These are phyloP conservation scores for Metschnikowia amazonensis DNA, from an alignment of 805 yeast genomes.

Conservation along the genomic window DNA sequence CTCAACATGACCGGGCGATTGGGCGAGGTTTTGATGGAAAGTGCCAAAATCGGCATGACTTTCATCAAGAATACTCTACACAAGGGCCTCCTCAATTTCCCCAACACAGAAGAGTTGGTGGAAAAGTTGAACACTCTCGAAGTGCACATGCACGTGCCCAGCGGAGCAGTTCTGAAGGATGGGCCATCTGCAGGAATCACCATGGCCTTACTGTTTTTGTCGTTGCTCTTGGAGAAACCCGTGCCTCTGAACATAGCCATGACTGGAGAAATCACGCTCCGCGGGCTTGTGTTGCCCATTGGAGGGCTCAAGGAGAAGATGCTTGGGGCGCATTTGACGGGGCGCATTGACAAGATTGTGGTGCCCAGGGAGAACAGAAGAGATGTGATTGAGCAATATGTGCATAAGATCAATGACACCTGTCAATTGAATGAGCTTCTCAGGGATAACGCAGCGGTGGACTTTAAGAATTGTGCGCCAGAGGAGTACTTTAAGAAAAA, in stretches of 20 bases:
- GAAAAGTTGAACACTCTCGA: slow-evolving; percentile 51
- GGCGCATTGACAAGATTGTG: slow-evolving; percentile 53
- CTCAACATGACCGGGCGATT: slow-evolving; percentile 75
- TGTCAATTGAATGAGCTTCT: slow-evolving; percentile 33
- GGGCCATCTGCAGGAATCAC: slow-evolving; percentile 52
- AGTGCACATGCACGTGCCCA: slow-evolving; percentile 51
- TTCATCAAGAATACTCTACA: slow-evolving; percentile 59
- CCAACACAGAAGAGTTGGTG: slow-evolving; percentile 29
- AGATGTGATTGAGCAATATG: slow-evolving; percentile 61
- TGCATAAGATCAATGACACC: slow-evolving; percentile 32
- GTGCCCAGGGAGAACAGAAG: slow-evolving; percentile 68
- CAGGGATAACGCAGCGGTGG: slow-evolving; percentile 30
- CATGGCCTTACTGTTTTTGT: slow-evolving; percentile 45
- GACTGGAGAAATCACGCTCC: slow-evolving; percentile 82
- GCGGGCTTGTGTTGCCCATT: slow-evolving; percentile 76
- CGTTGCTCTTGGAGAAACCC: slow-evolving; percentile 41
- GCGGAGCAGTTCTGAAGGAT: slow-evolving; percentile 46
- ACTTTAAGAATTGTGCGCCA: slow-evolving; percentile 40
- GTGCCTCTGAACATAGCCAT: slow-evolving; percentile 57
- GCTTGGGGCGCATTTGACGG: slow-evolving; percentile 71
- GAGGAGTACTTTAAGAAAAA: slow-evolving; percentile 50
- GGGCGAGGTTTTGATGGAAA: slow-evolving; percentile 77
- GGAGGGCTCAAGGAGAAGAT: slow-evolving; percentile 80
- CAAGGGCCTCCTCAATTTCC: slow-evolving; percentile 30
- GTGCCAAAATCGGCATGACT: slow-evolving; percentile 73